Conservation (phyloP, 257 asterid species). For the Sherardia arvensis region DNA sequence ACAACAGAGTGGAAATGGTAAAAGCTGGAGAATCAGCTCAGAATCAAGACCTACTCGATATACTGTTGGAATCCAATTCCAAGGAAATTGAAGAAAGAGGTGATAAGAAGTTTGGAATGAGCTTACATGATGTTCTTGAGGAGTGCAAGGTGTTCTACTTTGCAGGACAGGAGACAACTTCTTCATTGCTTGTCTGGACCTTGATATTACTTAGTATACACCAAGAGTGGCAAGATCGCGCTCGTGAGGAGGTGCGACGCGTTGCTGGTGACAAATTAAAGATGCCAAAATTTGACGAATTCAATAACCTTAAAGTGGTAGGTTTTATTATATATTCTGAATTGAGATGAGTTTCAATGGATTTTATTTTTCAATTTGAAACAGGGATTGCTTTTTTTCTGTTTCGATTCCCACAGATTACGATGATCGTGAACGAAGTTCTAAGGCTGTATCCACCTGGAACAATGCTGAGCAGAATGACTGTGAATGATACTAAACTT, state of each 20-base stretch:
- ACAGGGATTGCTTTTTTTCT: neutral
- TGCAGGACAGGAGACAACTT: slow-evolving; percentile 24
- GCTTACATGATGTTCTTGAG: slow-evolving; percentile 16
- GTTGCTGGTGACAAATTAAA: neutral
- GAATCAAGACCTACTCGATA: slow-evolving; percentile 23
- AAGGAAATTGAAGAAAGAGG: slow-evolving; percentile 19
- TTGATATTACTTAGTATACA: slow-evolving; percentile 18
- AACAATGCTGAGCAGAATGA: neutral
- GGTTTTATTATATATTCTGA: neutral
- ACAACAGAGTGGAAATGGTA: slow-evolving; percentile 9
- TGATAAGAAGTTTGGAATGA: slow-evolving; percentile 16
- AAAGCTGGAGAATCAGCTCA: slow-evolving; percentile 14
- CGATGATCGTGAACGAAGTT: slow-evolving; percentile 24
- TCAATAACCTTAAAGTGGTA: slow-evolving; percentile 18
- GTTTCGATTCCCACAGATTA: slow-evolving; percentile 5
- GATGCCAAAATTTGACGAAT: slow-evolving; percentile 7
- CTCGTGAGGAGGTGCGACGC: slow-evolving; percentile 16
- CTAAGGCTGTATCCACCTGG: slow-evolving; percentile 21
- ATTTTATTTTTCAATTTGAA: no score
- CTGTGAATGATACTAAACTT: slow-evolving; percentile 13
- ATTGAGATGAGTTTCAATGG: no score
- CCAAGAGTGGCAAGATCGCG: slow-evolving; percentile 20
- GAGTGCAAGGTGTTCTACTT: slow-evolving; percentile 25
- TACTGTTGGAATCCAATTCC: slow-evolving; percentile 17
- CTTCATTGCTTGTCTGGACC: slow-evolving; percentile 20